Evolutionary conservation across 371 early-diverging fungal genomes (phyloP), one percentile per base, ranked within the genome.

Genomic region (Haplosporangium sp.): DNA sequence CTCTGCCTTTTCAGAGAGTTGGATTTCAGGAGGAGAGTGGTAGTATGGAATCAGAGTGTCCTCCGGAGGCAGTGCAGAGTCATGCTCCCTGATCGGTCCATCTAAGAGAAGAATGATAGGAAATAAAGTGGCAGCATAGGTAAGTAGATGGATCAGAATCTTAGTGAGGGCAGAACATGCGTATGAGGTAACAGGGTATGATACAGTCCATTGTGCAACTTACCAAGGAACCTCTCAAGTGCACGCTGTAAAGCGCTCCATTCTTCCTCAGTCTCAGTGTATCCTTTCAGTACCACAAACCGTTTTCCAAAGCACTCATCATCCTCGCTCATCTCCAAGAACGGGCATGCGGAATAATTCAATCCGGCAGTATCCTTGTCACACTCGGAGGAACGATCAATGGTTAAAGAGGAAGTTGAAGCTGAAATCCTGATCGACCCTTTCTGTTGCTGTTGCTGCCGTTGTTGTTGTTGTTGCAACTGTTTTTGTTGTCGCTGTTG

Each of bases 181-280:
- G 41, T 45, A 11, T n/a, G 20, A 55, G 8, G 12, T 51, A 29
- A 29, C 29, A 50, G 5, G 14, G 13, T 6, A 2, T 20, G 20
- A 8, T 12, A 21, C 18, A 40, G 47, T 56, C 46, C 6, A 18
- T 12, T 9, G 20, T 11, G 12, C n/a, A 47, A 13, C 47, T 61
- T 66, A 75, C 75, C 62, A 5, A 77, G 18, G 57, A 71, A 71
- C 41, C 43, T 55, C 8, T 77, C 77, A 2, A 77, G 53, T 0
- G 68, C 71, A 18, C n/a, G 42, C 37, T 77, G 77, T n/a, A 71
- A 46, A 16, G 54, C 42, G 45, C 52, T 62, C 77, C 77, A 77
- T 18, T 55, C 77, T n/a, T 71, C 77, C n/a, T 77, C 77, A 2
- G 77, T 71, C 62, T 77, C 77, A 1, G 77, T 71, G 37, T 77